Evolutionary conservation across 768 basidiomycete species (phyloP).

Genomic region (Astraeus odoratus): DNA sequence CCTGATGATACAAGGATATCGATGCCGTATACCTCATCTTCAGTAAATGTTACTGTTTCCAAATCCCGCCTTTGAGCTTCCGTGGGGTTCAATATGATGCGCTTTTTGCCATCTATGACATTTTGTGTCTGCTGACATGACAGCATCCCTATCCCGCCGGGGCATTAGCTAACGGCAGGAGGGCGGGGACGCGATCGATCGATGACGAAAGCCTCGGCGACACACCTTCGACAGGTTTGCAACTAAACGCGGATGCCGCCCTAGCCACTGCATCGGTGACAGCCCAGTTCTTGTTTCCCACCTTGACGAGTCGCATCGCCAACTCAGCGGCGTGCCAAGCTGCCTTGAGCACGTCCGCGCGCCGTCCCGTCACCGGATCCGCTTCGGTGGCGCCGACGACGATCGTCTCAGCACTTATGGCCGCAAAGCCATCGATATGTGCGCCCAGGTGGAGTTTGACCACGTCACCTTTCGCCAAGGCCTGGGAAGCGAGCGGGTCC

Average conservation of each 20-base stretch:
- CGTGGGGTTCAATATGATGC: constrained; percentile 85
- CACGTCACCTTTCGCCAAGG: constrained; percentile 78
- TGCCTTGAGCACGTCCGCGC: constrained; percentile 89
- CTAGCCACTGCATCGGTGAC: constrained; percentile 83
- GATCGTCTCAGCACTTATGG: constrained; percentile 89
- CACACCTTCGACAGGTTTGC: constrained; percentile 91
- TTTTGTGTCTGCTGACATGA: constrained; percentile 94
- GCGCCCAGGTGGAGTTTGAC: constrained; percentile 96
- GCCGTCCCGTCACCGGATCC: constrained; percentile 74
- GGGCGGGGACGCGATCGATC: neutral
- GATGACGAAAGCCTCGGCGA: constrained; percentile 4
- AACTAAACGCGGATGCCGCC: constrained; percentile 65
- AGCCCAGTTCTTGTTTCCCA: constrained; percentile 91
- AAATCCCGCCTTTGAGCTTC: constrained; percentile 81
- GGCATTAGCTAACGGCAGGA: neutral
- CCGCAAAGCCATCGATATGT: constrained; percentile 96
- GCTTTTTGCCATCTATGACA: constrained; percentile 93
- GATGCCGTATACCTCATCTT: constrained; percentile 92
- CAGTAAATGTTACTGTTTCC: constrained; percentile 79
- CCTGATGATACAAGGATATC: constrained; percentile 85
- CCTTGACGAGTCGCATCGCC: constrained; percentile 86
- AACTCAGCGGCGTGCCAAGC: constrained; percentile 91
- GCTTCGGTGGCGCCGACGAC: constrained; percentile 73
- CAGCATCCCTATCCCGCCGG: constrained; percentile 63
- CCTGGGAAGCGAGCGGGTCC: constrained; percentile 62